Conservation (phyloP, 2,329 filamentous ascomycete genomes). For the Ophiosphaerella narmari region DNA sequence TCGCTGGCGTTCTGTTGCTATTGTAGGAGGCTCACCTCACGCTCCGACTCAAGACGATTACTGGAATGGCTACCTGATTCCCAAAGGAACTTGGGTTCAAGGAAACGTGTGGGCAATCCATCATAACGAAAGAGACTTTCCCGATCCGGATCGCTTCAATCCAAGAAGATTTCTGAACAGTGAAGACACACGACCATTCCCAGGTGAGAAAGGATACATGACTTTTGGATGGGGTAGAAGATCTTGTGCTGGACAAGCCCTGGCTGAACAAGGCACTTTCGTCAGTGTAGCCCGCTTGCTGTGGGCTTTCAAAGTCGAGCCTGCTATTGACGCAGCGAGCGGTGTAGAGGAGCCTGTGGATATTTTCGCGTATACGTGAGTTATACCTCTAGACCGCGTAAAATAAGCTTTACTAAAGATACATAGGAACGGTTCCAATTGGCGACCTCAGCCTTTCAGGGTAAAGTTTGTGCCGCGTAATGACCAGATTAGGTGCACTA, state of each 20-base stretch:
- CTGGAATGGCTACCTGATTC: slow-evolving; percentile 57
- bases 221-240: slow-evolving; percentile 61
- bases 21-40: slow-evolving; percentile 54
- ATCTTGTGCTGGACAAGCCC: slow-evolving; percentile 61
- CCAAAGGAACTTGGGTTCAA: slow-evolving; percentile 47
- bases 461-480: slow-evolving; percentile 58
- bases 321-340: slow-evolving; percentile 40
- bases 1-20: slow-evolving; percentile 47
- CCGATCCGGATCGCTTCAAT: slow-evolving; percentile 45
- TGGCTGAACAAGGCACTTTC: slow-evolving; percentile 65
- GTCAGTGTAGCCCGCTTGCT: slow-evolving; percentile 61
- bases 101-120: slow-evolving; percentile 50
- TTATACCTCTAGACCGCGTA: not conserved
- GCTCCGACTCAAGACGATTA: slow-evolving; percentile 55
- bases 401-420: not conserved
- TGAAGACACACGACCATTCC: slow-evolving; percentile 34
- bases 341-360: slow-evolving; percentile 60
- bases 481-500: slow-evolving; percentile 53
- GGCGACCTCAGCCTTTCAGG: slow-evolving; percentile 60
- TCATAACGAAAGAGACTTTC: slow-evolving; percentile 45
- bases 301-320: slow-evolving; percentile 60
- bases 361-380: slow-evolving; percentile 58
- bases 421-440: slow-evolving; percentile 59
- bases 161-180: slow-evolving; percentile 30
- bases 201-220: slow-evolving; percentile 56